A percentile compares a stretch with the other conserved stretches of the same genome.
These are phyloP conservation scores for Botrytis aclada DNA, from an alignment of 2,329 filamentous ascomycete species.

Conservation along the genomic window DNA sequence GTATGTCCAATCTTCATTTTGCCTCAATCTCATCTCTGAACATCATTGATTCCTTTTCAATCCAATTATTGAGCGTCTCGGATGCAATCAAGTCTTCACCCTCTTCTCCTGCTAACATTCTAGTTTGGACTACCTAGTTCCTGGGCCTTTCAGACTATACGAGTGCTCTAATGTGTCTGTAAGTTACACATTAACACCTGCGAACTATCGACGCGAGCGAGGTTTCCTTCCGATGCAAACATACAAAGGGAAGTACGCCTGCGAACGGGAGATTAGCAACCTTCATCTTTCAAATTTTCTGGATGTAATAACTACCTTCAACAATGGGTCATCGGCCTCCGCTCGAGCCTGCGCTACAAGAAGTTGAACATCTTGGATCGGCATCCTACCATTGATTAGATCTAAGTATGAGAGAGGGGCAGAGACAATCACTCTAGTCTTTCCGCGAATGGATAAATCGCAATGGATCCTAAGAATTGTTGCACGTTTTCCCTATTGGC, in stretches of 20 bases:
- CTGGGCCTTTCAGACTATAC: not conserved
- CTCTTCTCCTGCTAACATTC: conserved; percentile 3
- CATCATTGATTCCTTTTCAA: not conserved
- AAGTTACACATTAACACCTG: not conserved
- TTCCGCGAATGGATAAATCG: conserved; percentile 53
- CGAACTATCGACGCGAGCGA: conserved; percentile 29
- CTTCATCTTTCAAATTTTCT: not conserved
- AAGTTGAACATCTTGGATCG: conserved; percentile 54
- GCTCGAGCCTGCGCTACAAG: conserved; percentile 54
- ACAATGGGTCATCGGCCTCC: conserved; percentile 51
- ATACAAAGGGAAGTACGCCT: conserved; percentile 63
- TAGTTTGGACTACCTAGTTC: not conserved
- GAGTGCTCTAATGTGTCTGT: not conserved
- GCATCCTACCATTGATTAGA: conserved; percentile 46
- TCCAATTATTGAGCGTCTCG: not conserved
- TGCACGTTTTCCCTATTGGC: conserved; percentile 55
- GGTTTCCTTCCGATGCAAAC: conserved; percentile 62
- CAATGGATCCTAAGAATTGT: conserved; percentile 52
- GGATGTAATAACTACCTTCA: conserved; percentile 49
- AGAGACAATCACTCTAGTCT: conserved; percentile 27
- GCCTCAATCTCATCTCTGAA: not conserved
- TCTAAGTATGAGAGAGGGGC: conserved; percentile 10
- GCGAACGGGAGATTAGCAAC: conserved; percentile 16
- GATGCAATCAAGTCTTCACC: not conserved
- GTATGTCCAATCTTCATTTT: not conserved